Conservation (phyloP, 305 asterid genomes). For the Fraxinus latifolia region DNA sequence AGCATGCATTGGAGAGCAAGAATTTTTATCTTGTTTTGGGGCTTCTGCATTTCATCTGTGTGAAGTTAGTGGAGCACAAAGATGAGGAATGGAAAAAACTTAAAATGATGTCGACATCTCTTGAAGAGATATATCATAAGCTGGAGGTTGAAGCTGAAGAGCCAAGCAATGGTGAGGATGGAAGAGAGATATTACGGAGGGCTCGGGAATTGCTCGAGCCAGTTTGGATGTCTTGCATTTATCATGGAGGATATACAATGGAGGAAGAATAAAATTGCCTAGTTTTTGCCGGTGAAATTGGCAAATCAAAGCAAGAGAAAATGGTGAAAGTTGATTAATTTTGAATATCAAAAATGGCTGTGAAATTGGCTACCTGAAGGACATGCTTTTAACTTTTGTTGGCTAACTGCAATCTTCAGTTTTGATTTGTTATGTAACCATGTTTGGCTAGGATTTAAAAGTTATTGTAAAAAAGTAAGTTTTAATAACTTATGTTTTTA, state of each 20-base stretch:
- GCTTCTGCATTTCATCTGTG: slow-evolving; percentile 60
- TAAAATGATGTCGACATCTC: slow-evolving; percentile 42
- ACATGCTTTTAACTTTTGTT: neutral
- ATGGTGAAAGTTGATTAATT: neutral
- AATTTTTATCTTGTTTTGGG: slow-evolving; percentile 51
- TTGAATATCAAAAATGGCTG: neutral
- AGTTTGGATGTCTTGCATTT: slow-evolving; percentile 42
- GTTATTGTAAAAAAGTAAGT: neutral
- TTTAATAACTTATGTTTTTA: neutral
- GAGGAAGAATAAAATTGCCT: slow-evolving; percentile 34
- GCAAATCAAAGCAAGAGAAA: neutral
- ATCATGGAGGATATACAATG: slow-evolving; percentile 36
- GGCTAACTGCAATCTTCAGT: neutral
- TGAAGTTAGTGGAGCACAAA: slow-evolving; percentile 47
- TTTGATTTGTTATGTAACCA: neutral
- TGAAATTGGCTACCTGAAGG: slow-evolving; percentile 4
- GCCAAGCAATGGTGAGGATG: slow-evolving; percentile 29
- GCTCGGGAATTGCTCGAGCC: slow-evolving; percentile 68
- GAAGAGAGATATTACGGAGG: slow-evolving; percentile 35
- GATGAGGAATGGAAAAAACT: slow-evolving; percentile 51
- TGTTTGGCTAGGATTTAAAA: neutral
- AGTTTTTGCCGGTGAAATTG: neutral
- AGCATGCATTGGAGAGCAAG: slow-evolving; percentile 45
- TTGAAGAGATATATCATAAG: slow-evolving; percentile 43
- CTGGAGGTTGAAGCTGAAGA: slow-evolving; percentile 43